A percentile compares a stretch with the other conserved stretches of the same genome.
Conservation (phyloP, 106 monocot species). For the Acanthochlamys bracteata region DNA sequence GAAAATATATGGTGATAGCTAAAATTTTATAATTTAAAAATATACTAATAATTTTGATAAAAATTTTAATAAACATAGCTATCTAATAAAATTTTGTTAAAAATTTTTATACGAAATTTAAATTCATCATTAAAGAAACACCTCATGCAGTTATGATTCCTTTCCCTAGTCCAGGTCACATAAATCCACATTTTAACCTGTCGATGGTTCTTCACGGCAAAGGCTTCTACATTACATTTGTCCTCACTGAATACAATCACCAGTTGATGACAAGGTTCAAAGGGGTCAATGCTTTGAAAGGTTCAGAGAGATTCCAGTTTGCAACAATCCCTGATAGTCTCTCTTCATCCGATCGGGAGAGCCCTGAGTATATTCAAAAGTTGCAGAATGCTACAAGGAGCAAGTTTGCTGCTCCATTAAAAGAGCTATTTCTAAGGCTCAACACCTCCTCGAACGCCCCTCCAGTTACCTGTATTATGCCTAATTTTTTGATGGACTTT, state of each 20-base stretch:
- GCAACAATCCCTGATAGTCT: slow-evolving; percentile 17
- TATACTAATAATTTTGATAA: no score
- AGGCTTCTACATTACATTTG: slow-evolving; percentile 16
- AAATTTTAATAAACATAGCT: no score
- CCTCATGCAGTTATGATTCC: slow-evolving; percentile 18
- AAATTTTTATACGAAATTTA: no score
- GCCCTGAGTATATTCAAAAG: slow-evolving; percentile 5
- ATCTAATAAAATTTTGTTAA: no score
- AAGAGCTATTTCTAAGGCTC: slow-evolving; percentile 14
- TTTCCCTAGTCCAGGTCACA: slow-evolving; percentile 12
- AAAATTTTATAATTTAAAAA: no score
- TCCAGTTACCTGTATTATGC: slow-evolving; percentile 24
- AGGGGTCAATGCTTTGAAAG: not conserved
- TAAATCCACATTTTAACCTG: slow-evolving; percentile 8
- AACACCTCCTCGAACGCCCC: not conserved
- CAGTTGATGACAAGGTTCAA: slow-evolving; percentile 1
- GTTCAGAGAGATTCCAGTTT: slow-evolving; percentile 3
- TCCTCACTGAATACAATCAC: slow-evolving; percentile 15
- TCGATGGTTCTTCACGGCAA: slow-evolving; percentile 6
- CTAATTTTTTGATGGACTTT: slow-evolving; percentile 23
- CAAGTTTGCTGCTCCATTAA: slow-evolving; percentile 8
- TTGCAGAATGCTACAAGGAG: slow-evolving; percentile 4
- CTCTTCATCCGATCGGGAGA: slow-evolving; percentile 5
- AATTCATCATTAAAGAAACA: no score
- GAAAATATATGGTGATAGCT: no score